A percentile compares a stretch with the other conserved stretches of the same genome.
Conservation (phyloP, 139 green algal genomes). For the Tetraselmis striata region DNA sequence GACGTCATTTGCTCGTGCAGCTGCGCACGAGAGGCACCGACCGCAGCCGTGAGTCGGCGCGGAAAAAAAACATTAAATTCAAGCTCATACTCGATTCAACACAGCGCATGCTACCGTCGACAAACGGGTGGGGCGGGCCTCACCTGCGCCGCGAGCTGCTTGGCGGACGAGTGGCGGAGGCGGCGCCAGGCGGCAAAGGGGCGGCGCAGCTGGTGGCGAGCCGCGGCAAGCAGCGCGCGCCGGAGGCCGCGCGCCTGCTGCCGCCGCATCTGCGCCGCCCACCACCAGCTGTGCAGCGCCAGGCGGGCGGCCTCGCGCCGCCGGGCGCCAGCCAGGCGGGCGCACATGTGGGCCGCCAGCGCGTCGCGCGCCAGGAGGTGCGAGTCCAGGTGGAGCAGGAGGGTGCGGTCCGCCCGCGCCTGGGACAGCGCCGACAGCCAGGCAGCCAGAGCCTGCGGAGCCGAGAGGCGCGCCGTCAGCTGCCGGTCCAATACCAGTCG, state of each 20-base stretch:
- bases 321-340: background rate
- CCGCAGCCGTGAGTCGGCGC: too few species aligned
- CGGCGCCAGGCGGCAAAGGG: background rate
- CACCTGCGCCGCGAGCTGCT: background rate
- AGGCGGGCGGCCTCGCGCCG: background rate
- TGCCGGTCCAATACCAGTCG: too few species aligned
- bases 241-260: background rate
- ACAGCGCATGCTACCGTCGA: too few species aligned
- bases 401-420: background rate
- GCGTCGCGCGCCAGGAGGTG: background rate
- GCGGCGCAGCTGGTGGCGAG: background rate
- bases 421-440: background rate
- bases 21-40: too few species aligned
- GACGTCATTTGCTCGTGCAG: background rate
- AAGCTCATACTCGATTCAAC: too few species aligned
- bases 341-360: background rate
- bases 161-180: background rate
- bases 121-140: too few species aligned
- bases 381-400: background rate
- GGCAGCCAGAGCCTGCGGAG: background rate
- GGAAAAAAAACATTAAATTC: too few species aligned
- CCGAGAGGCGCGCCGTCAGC: background rate
- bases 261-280: background rate
- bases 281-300: background rate
- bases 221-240: background rate